Conservation (phyloP, 2,329 filamentous ascomycete genomes). For the Paramyrothecium roridum region DNA sequence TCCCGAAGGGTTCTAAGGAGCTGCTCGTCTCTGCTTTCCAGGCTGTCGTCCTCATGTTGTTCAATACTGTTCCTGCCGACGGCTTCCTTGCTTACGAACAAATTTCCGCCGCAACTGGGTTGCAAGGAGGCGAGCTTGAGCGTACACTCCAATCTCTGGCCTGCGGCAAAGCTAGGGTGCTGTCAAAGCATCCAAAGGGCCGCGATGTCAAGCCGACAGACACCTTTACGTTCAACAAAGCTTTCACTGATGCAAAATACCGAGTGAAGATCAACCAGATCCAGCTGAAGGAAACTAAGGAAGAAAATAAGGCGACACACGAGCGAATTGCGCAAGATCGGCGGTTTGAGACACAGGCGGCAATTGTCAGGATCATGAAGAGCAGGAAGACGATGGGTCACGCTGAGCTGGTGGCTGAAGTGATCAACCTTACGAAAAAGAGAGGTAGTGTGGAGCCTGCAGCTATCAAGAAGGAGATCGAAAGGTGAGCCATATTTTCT, state of each 20-base stretch:
- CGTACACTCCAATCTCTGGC: conserved; percentile 94
- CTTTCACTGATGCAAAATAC: conserved; percentile 77
- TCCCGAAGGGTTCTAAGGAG: conserved; percentile 79
- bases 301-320: conserved; percentile 93
- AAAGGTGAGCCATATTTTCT: conserved; percentile 61
- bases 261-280: conserved; percentile 99
- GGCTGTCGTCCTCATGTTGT: conserved; percentile 83
- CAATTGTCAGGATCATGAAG: conserved; percentile 97
- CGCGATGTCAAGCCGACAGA: conserved; percentile 76
- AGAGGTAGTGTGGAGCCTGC: conserved; percentile 80
- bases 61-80: conserved; percentile 65
- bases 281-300: conserved; percentile 91
- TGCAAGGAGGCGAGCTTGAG: conserved; percentile 75
- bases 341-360: conserved; percentile 94
- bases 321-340: conserved; percentile 84
- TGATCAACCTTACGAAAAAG: conserved; percentile 85
- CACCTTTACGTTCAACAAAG: conserved; percentile 77
- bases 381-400: conserved; percentile 83
- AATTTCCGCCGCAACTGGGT: conserved; percentile 69
- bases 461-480: conserved; percentile 96
- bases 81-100: conserved; percentile 71
- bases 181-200: conserved; percentile 81
- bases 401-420: conserved; percentile 83
- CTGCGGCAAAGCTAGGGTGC: conserved; percentile 81
- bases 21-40: conserved; percentile 90